These are phyloP conservation scores for Chenopodium quinoa DNA, from an alignment of 148 eudicot species.

Conservation along the genomic window DNA sequence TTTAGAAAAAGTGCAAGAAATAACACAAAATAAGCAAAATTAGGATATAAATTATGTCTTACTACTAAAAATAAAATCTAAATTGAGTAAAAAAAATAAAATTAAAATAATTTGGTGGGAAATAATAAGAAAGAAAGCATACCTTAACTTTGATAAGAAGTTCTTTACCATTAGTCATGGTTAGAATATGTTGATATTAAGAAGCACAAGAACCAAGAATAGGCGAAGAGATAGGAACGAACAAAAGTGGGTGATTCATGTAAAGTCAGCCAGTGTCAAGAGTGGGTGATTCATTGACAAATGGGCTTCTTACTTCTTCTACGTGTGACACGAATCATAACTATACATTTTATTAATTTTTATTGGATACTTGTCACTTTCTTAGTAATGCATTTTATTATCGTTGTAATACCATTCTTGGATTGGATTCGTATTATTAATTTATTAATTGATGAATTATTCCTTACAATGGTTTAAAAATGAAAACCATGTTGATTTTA, in stretches of 20 bases:
- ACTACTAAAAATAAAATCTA: background rate
- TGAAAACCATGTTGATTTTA: too few species aligned
- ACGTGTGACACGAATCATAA: background rate
- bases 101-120: background rate
- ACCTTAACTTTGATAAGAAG: conserved; percentile 33
- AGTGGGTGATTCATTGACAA: background rate
- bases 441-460: too few species aligned
- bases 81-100: background rate
- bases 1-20: background rate
- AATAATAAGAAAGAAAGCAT: background rate
- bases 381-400: background rate
- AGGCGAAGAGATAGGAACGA: conserved; percentile 17
- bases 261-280: background rate
- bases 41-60: too few species aligned
- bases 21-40: background rate
- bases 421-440: too few species aligned
- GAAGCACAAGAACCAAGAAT: background rate
- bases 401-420: too few species aligned
- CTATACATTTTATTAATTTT: background rate
- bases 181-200: background rate
- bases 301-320: background rate
- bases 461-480: too few species aligned
- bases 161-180: conserved; percentile 52
- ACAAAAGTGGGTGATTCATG: background rate
- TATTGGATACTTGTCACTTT: background rate